A percentile compares a stretch with the other conserved stretches of the same genome.
These are phyloP conservation scores for Termitomyces sp. DNA, from an alignment of 768 basidiomycete genomes.

Conservation along the genomic window DNA sequence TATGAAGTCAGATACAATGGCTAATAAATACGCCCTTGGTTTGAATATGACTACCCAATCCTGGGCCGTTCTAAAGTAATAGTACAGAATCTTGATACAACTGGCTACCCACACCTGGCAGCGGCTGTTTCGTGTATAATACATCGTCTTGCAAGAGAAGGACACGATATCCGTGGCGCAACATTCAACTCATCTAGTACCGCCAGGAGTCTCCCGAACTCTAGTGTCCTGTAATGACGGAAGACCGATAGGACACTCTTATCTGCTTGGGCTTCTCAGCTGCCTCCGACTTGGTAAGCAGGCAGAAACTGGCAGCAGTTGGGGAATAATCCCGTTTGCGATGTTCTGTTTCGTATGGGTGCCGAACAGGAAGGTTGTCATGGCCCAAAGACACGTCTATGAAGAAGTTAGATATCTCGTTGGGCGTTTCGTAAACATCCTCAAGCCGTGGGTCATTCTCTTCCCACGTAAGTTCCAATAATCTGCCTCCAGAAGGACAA, in stretches of 20 bases:
- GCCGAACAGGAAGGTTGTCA: not conserved
- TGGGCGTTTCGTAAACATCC: not conserved
- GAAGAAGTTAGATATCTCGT: not conserved
- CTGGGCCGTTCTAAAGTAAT: not conserved
- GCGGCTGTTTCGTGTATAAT: not conserved
- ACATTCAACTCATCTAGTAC: not conserved
- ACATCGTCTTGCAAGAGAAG: not conserved
- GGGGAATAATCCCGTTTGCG: not conserved
- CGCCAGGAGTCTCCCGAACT: not conserved
- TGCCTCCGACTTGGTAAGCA: not conserved
- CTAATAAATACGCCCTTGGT: not conserved
- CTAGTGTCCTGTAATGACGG: not conserved
- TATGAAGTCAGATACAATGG: not conserved
- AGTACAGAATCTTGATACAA: not conserved
- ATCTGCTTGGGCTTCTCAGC: not conserved
- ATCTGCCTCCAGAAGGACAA: not conserved
- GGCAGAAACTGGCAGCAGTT: not conserved
- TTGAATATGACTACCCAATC: not conserved
- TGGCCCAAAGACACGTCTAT: too few relatives aligned
- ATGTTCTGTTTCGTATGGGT: not conserved
- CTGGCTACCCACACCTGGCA: not conserved
- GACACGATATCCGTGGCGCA: not conserved
- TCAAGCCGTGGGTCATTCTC: not conserved
- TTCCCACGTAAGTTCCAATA: not conserved
- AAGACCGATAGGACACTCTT: not conserved